Evolutionary conservation across 1,284 basidiomycete species (phyloP).

Genomic region (Fomes fomentarius): DNA sequence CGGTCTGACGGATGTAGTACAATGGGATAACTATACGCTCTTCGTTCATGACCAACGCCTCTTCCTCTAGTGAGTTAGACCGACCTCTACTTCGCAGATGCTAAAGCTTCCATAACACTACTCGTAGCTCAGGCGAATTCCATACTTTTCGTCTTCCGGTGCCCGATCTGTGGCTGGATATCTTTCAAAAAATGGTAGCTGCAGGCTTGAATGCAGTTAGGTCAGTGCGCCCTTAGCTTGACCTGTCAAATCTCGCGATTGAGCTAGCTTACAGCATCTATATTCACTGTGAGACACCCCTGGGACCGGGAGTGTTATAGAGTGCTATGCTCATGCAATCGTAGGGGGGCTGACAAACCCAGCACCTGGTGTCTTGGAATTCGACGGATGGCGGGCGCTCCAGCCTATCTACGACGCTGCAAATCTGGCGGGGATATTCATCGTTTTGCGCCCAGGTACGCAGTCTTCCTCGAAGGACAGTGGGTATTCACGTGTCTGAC

Average conservation of each 20-base stretch:
- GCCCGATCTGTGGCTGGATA: slow-evolving; percentile 80
- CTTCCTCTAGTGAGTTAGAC: slow-evolving; percentile 54
- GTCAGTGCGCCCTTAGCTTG: slow-evolving; percentile 14
- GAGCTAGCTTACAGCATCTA: slow-evolving; percentile 61
- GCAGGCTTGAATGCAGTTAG: slow-evolving; percentile 74
- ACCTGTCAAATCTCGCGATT: too few relatives aligned
- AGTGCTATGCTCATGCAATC: not conserved
- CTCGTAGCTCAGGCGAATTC: slow-evolving; percentile 70
- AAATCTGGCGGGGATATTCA: slow-evolving; percentile 47
- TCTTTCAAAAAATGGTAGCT: slow-evolving; percentile 81
- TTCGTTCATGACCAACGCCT: slow-evolving; percentile 34
- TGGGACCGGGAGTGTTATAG: too few relatives aligned
- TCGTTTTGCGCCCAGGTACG: slow-evolving; percentile 47
- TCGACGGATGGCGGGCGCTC: slow-evolving; percentile 69
- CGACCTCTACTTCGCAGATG: too few relatives aligned
- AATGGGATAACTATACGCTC: slow-evolving; percentile 38
- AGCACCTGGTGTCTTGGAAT: slow-evolving; percentile 71
- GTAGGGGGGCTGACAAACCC: slow-evolving; percentile 70
- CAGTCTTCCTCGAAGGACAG: slow-evolving; percentile 2
- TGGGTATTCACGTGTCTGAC: not conserved
- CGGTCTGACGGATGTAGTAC: slow-evolving; percentile 32
- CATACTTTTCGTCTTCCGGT: slow-evolving; percentile 84
- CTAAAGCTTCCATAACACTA: too few relatives aligned
- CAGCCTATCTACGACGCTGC: slow-evolving; percentile 57
- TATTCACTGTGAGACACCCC: slow-evolving; percentile 52